These are phyloP conservation scores for Pythium rishiriense DNA, from an alignment of 352 stramenopile genomes.

Conservation along the genomic window DNA sequence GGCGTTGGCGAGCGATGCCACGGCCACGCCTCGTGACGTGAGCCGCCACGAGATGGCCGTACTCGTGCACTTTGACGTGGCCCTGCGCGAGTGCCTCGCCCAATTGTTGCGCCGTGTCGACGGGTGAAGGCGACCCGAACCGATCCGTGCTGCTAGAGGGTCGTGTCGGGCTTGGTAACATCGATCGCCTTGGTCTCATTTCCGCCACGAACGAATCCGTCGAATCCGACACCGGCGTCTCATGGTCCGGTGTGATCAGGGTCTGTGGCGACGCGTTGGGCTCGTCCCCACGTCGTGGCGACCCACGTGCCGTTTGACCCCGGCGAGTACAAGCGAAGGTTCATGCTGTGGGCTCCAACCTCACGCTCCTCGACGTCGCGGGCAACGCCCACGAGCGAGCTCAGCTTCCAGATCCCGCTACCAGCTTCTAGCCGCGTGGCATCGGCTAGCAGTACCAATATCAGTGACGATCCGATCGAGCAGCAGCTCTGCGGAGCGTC, in stretches of 20 bases:
- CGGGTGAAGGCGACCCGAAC: too few species aligned
- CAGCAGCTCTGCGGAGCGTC: slow-evolving; percentile 5
- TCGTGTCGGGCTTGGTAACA: background rate
- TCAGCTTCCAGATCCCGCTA: background rate
- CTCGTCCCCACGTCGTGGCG: background rate
- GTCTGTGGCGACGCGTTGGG: background rate
- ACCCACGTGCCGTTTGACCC: slow-evolving; percentile 1
- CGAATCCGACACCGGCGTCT: too few species aligned
- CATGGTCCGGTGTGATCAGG: too few species aligned
- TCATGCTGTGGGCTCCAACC: background rate
- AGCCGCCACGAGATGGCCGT: background rate
- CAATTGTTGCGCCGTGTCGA: background rate
- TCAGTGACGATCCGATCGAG: slow-evolving; percentile 25
- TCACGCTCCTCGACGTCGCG: background rate
- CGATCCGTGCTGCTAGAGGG: too few species aligned
- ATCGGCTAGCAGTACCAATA: background rate
- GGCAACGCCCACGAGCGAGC: background rate
- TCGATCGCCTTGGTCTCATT: too few species aligned
- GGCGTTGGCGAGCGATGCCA: background rate
- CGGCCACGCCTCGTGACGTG: too few species aligned
- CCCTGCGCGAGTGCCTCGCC: background rate
- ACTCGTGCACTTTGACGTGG: background rate
- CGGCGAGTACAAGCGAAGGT: background rate
- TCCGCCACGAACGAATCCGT: too few species aligned
- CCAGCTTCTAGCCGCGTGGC: background rate